These are phyloP conservation scores for Leptographium galeiforme DNA, from an alignment of 2,329 filamentous ascomycete genomes.

Conservation along the genomic window DNA sequence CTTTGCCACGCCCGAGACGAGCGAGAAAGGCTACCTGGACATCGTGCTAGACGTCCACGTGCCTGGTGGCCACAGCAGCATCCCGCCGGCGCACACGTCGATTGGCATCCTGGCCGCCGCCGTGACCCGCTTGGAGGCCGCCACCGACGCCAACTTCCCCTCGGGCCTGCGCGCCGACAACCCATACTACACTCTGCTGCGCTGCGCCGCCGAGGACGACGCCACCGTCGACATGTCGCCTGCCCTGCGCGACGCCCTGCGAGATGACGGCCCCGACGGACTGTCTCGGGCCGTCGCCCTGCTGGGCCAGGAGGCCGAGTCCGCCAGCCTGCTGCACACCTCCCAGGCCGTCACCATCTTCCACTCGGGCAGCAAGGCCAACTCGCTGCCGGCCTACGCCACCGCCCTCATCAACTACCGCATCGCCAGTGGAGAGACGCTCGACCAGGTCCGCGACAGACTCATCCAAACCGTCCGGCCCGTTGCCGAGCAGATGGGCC, in stretches of 20 bases:
- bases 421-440: conserved; percentile 37
- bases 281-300: conserved; percentile 35
- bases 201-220: conserved; percentile 24
- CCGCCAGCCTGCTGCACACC: conserved; percentile 37
- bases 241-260: not conserved
- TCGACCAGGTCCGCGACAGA: not conserved
- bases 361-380: conserved; percentile 48
- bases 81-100: conserved; percentile 37
- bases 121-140: conserved; percentile 28
- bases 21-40: conserved; percentile 47
- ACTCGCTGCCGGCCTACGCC: conserved; percentile 49
- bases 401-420: conserved; percentile 44
- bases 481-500: not conserved
- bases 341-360: conserved; percentile 48
- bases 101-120: conserved; percentile 37
- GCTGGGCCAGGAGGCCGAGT: conserved; percentile 4
- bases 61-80: conserved; percentile 44
- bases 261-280: conserved; percentile 14
- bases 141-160: conserved; percentile 21
- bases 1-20: conserved; percentile 43
- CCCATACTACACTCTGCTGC: conserved; percentile 27
- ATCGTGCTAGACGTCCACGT: conserved; percentile 40
- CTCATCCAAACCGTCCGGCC: not conserved
- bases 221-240: not conserved
- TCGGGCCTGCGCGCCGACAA: conserved; percentile 24